Conservation (phyloP, 176 grass and related monocot genomes). For the Hsuehochloa calcarea region DNA sequence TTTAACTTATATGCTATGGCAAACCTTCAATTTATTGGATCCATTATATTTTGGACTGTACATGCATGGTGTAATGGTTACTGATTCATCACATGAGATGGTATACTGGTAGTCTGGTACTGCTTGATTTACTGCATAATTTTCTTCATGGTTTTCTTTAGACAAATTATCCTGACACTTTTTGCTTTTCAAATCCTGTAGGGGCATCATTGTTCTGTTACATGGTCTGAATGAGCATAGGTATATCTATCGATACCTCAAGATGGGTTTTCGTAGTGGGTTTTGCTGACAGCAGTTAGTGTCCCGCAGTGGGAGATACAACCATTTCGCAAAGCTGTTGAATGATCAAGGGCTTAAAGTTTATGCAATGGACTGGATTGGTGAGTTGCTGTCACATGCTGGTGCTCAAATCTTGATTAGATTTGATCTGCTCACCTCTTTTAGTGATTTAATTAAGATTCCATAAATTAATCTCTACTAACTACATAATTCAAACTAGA, state of each 20-base stretch:
- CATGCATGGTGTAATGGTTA: constrained; percentile 2
- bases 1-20: not conserved
- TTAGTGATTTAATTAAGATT: not conserved
- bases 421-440: not conserved
- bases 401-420: not conserved
- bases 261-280: constrained; percentile 24
- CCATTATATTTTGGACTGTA: constrained; percentile 6
- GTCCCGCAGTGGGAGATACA: constrained; percentile 78
- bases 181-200: constrained; percentile 39
- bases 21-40: not conserved
- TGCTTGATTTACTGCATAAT: constrained; percentile 4
- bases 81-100: not conserved
- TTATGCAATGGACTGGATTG: constrained; percentile 95
- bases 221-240: constrained; percentile 97
- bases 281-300: constrained; percentile 43
- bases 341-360: constrained; percentile 92
- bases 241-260: constrained; percentile 39
- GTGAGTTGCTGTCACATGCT: constrained; percentile 51
- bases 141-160: constrained; percentile 1
- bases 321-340: constrained; percentile 81
- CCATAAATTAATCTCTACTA: not conserved
- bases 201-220: constrained; percentile 74
- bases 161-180: constrained; percentile 14
- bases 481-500: constrained; percentile 4
- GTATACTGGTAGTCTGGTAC: not conserved